These are phyloP conservation scores for Aulographum hederae DNA, from an alignment of 2,329 filamentous ascomycete genomes.

Conservation along the genomic window DNA sequence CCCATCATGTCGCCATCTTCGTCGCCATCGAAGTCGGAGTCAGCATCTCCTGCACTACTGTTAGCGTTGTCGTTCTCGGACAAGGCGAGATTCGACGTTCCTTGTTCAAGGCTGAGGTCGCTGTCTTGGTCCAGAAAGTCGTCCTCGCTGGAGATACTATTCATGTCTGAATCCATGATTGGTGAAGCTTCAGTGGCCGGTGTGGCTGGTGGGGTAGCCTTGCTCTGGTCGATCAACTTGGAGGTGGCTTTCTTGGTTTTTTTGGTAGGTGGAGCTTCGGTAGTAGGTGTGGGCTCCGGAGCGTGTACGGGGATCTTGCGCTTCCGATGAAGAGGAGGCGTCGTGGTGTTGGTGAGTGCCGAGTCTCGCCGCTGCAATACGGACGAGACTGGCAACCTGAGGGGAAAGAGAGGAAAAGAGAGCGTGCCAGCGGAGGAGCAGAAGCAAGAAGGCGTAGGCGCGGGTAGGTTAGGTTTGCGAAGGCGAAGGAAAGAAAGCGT, in stretches of 20 bases:
- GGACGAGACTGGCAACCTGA: conserved; percentile 10
- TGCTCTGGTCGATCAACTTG: conserved; percentile 13
- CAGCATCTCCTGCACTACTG: too few relatives aligned
- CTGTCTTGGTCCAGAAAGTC: conserved; percentile 46
- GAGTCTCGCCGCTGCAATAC: conserved; percentile 7
- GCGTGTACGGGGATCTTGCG: conserved; percentile 12
- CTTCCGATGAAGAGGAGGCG: conserved; percentile 15
- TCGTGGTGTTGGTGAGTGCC: conserved; percentile 8
- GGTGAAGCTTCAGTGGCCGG: conserved; percentile 28
- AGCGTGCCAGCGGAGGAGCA: too few relatives aligned
- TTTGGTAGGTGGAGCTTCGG: conserved; percentile 4
- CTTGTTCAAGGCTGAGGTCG: conserved; percentile 34
- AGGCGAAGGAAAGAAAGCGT: too few relatives aligned
- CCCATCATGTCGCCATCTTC: conserved; percentile 37
- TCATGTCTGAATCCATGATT: conserved; percentile 86
- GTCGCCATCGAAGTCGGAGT: conserved; percentile 33
- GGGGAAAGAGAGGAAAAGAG: conserved; percentile 1
- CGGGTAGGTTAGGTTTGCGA: too few relatives aligned
- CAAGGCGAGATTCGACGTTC: conserved; percentile 10
- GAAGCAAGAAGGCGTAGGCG: too few relatives aligned
- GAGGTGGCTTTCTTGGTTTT: conserved; percentile 2
- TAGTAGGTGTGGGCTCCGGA: too few relatives aligned
- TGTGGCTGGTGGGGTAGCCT: conserved; percentile 25
- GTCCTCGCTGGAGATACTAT: conserved; percentile 66
- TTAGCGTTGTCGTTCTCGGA: background rate